phyloP scores from a whole-genome alignment of 306 rosid genomes.

The Sicyos edulis region DNA sequence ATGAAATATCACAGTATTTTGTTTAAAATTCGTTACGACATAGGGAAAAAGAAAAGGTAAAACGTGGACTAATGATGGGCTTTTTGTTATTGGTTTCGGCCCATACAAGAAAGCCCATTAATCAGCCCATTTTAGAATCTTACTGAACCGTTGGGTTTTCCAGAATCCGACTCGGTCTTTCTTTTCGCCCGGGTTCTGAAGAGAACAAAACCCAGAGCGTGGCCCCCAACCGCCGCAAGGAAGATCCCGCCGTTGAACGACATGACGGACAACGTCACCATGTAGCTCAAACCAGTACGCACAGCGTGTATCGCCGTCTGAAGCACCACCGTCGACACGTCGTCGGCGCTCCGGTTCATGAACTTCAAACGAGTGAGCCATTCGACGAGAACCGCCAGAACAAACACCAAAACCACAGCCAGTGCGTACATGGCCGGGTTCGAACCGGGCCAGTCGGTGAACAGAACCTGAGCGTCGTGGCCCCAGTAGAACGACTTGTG shows the following conservation, averaged over 20 bases:
- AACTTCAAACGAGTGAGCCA: constrained; percentile 44
- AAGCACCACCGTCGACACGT: constrained; percentile 25
- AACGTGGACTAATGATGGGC: neutral
- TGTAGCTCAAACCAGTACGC: constrained; percentile 42
- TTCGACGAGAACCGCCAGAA: constrained; percentile 50
- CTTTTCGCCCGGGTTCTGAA: neutral
- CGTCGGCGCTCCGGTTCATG: constrained; percentile 24
- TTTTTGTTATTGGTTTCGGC: neutral
- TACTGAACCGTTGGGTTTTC: neutral
- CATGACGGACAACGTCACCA: constrained; percentile 66
- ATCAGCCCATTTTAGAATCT: neutral
- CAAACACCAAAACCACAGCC: constrained; percentile 52
- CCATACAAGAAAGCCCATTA: neutral
- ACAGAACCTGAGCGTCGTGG: constrained; percentile 42
- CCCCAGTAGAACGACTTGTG: constrained; percentile 55
- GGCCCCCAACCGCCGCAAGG: constrained; percentile 55
- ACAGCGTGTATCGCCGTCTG: constrained; percentile 43
- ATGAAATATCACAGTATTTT: no score
- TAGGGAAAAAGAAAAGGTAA: no score
- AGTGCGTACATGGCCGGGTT: constrained; percentile 51
- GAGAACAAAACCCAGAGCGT: constrained; percentile 22
- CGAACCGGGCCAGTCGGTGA: constrained; percentile 58
- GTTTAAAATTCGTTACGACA: no score
- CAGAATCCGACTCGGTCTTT: neutral
- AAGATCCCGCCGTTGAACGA: constrained; percentile 67